These are phyloP conservation scores for Ganoderma meredithae DNA, from an alignment of 1,284 basidiomycete species.

Conservation along the genomic window DNA sequence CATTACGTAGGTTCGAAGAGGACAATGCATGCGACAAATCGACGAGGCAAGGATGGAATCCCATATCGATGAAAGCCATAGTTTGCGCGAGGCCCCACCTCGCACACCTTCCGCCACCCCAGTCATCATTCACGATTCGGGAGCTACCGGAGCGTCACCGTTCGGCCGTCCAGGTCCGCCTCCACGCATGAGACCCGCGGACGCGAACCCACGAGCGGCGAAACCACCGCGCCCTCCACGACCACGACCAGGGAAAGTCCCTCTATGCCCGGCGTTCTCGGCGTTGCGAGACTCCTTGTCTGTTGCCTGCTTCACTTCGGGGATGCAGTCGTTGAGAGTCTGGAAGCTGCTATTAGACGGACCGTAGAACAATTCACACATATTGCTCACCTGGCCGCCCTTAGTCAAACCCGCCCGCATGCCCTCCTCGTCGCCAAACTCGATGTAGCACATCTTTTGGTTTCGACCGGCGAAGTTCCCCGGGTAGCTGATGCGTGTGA, in stretches of 20 bases:
- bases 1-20: constrained; percentile 24
- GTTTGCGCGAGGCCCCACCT: background rate
- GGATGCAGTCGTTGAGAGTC: constrained; percentile 71
- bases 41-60: constrained; percentile 8
- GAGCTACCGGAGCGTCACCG: constrained; percentile 37
- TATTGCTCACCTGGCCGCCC: constrained; percentile 66
- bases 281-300: constrained; percentile 64
- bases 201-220: constrained; percentile 68
- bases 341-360: constrained; percentile 36
- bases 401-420: constrained; percentile 82
- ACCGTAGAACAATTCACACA: background rate
- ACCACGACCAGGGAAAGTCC: constrained; percentile 53
- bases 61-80: constrained; percentile 14
- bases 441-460: constrained; percentile 78
- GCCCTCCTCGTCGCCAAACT: constrained; percentile 85
- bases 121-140: constrained; percentile 23
- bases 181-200: constrained; percentile 66
- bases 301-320: constrained; percentile 73
- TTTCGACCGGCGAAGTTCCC: constrained; percentile 53
- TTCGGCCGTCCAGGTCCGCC: constrained; percentile 41
- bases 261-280: constrained; percentile 45
- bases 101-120: background rate
- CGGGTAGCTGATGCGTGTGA: constrained; percentile 76
- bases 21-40: constrained; percentile 15
- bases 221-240: constrained; percentile 64